Evolutionary conservation across 768 basidiomycete species (phyloP), one percentile per base, ranked within the genome.

Genomic region (Kwoniella pini): DNA sequence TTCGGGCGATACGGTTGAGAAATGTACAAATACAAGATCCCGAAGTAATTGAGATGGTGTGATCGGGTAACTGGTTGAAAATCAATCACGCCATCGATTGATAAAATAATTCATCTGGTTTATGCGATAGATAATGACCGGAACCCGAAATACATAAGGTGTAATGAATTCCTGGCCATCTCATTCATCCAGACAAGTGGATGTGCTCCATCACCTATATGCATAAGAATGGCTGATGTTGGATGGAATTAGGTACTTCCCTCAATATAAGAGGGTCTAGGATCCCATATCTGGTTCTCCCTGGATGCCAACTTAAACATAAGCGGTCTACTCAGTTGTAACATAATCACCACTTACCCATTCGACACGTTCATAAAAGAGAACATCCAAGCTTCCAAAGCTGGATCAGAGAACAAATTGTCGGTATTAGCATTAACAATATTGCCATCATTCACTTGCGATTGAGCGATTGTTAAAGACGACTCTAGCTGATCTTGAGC

Each of bases 311-410:
- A 19, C 21, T 15, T 10, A 22, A 1, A 43, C 19, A 22, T n/a
- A 10, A 17, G 21, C 42, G 42, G 12, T 10, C 15, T n/a, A 10
- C 42, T n/a, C 17, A 21, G 46, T 19, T 12, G 46, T 13, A 24
- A 15, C 13, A 27, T 15, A 3, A 24, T 17, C 19, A 11, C 6
- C 28, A 36, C 51, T 52, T 31, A 52, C 51, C 19, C 28, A 15
- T 52, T 28, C 13, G 51, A 33, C 12, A 39, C 5, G 21, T 52
- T 52, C 51, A 52, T 52, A 21, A 52, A 52, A 11, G 46, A 24
- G 13, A 49, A 49, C 28, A 49, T 49, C 46, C 46, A 49, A 3
- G 31, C 51, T n/a, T 52, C 31, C 27, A 52, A 22, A 6, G 19
- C 28, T 22, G 51, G 51, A 39, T 52, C 51, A 52, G 21, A 22